Percentiles rank a stretch among this genome's conserved stretches.
These are phyloP conservation scores for Colletotrichum gloeosporioides DNA, from an alignment of 2,329 filamentous ascomycete genomes.

Conservation along the genomic window DNA sequence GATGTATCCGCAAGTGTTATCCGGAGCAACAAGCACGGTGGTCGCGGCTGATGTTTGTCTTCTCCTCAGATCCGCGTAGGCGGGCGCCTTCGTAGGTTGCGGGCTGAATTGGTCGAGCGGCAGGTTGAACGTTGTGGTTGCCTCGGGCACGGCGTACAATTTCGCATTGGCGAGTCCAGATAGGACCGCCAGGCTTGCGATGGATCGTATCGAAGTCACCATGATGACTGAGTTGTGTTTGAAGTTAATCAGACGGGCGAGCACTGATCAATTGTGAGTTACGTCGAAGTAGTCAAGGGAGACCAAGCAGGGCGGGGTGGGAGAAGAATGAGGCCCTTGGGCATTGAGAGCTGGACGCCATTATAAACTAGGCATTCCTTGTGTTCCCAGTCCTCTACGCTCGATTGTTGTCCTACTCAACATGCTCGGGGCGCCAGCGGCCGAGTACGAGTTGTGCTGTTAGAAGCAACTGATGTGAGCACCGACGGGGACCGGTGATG, in stretches of 20 bases:
- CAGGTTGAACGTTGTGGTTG: slow-evolving; percentile 38
- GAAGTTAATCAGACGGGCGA: not conserved
- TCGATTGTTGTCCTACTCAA: not conserved
- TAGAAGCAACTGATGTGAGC: not conserved
- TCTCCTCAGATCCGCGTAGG: slow-evolving; percentile 36
- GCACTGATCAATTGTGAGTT: not conserved
- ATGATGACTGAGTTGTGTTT: slow-evolving; percentile 20
- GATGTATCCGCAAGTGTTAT: slow-evolving; percentile 58
- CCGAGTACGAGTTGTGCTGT: not conserved
- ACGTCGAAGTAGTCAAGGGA: not conserved
- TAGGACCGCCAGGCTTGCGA: slow-evolving; percentile 30
- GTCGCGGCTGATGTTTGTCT: slow-evolving; percentile 31
- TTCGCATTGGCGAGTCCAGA: slow-evolving; percentile 38
- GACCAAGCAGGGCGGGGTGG: not conserved
- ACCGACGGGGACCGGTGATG: not conserved
- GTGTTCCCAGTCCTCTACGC: not conserved
- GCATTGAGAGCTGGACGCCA: not conserved
- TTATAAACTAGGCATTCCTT: slow-evolving; percentile 7
- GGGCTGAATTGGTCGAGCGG: slow-evolving; percentile 41
- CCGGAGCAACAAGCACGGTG: slow-evolving; percentile 49
- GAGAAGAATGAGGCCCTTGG: not conserved
- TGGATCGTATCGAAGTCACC: slow-evolving; percentile 27
- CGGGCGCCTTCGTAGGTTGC: slow-evolving; percentile 45
- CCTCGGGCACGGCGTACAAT: slow-evolving; percentile 37
- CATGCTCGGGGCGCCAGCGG: not conserved